Base-by-base conservation (phyloP, 305 asterid species). In the Plantago lanceolata region DNA sequence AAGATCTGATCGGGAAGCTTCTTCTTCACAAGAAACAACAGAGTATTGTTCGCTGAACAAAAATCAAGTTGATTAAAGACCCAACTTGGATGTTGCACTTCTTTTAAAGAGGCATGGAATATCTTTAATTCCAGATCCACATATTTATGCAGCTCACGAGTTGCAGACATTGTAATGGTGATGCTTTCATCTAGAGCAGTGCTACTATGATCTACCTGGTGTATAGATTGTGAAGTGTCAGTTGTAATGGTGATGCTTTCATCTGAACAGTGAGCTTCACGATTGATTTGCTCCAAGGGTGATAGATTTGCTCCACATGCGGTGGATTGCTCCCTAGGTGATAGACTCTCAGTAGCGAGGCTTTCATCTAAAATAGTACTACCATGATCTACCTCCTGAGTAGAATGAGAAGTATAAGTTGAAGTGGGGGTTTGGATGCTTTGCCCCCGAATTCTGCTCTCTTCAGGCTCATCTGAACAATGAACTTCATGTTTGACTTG, bases 21-120 rank as follows among this genome's bases (percentile, higher is more conserved):
- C 16, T 47, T 62, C 58, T 71, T 48, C 57, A 52, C 17, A 44
- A 40, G 16, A 50, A 65, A 65, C 11, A n/a, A 40, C 19, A 58
- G 65, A 28, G 37, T 29, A 12, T 52, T 48, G 40, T 57, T 57
- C 54, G 64, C 9, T 17, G 26, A 62, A 58, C 50, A 54, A 28
- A 51, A 19, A 51, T 19, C 57, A 6, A 6, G 9, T 28, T 9
- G 14, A 13, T 4, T 7, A 12, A 17, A 51, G 19, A 8, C 31
- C 19, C 26, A 4, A 29, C 2, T 9, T 8, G 26, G 28, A 57
- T 16, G 45, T 6, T 45, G 53, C 16, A 26, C 26, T 45, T 61
- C 65, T 37, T 20, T 29, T 40, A 29, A 37, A 13, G 64, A 59
- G 40, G 43, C 19, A n/a, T 47, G 40, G n/a, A 47, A 31, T 6